Base-by-base conservation (phyloP, 2,329 filamentous ascomycete genomes). In the Tolypocladium pustulatum region DNA sequence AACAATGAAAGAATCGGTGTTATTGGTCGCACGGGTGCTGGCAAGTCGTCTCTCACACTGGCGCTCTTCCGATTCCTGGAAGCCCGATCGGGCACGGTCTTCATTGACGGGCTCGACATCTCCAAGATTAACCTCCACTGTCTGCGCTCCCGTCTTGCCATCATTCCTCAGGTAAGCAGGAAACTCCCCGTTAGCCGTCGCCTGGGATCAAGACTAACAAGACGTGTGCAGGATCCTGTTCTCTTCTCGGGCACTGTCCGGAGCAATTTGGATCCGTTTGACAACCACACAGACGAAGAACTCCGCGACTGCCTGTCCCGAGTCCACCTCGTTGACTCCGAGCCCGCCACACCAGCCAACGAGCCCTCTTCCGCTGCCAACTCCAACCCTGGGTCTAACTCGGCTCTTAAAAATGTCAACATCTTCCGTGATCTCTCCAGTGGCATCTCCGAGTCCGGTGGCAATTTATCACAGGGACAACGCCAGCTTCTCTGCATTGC, bases 21-120 rank as follows among this genome's bases (percentile, higher is more conserved):
- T 4, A 85, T 92, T 5, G 89, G 89, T 13, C 83, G 89, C 20
- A 92, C 89, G 0, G 89, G 89, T 4, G 88, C 88, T 0, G 89
- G 89, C 59, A 92, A 92, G 72, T 90, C 87, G 0, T 89, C 86
- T 0, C 73, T 92, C 27, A 90, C 89, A 0, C 76, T 91, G 1
- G 88, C 89, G 0, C 75, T 92, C 0, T 91, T 92, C 79, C 85
- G 89, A 25, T 91, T 92, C 75, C 74, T 92, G 15, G 87, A 91
- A 68, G 82, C 86, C 0, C 73, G 79, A 7, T 80, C 83, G 15
- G 89, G 89, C 10, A 81, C 73, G 17, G 85, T 92, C 61, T 69
- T 77, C 59, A 88, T 93, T 61, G 89, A 92, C 65, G 88, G 88
- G 0, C 64, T 90, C 15, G 88, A 92, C 66, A 89, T 91, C 56